Evolutionary conservation across 306 rosid genomes (phyloP), one percentile per base, ranked within the genome.

Genomic region (Dalbergia cochinchinensis): DNA sequence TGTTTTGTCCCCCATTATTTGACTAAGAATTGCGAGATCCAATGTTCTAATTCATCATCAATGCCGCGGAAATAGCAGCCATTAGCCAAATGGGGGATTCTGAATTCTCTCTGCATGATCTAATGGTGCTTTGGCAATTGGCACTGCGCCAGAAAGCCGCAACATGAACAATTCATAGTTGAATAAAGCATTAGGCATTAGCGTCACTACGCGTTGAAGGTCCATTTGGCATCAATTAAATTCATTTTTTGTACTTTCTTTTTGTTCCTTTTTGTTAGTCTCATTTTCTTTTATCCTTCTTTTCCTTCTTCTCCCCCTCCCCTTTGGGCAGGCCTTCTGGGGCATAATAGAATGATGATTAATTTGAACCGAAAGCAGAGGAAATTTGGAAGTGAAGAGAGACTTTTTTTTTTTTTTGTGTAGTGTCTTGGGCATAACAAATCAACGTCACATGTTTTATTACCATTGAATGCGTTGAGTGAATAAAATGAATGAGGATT

Each of bases 41-140:
- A 33, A 8, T 26, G 41, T 48, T 67, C 14, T 53, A 15, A 65
- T n/a, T 70, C 59, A 74, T 59, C 15, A 12, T 33, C 41, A 45
- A 80, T 45, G 44, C 65, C 76, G 86, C 81, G 74, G 54, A 67
- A 82, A 60, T 62, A 65, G 31, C 48, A 70, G n/a, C 44, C 50
- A 66, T 14, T 8, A 26, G 5, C 53, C 69, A 57, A 53, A 11
- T 74, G 63, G 77, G 67, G 69, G 16, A 61, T 26, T 19, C 9
- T 57, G 15, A 5, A 26, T 58, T 61, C 8, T 37, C 41, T 26
- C 31, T 26, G 31, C 12, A 13, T 10, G 5, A 47, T 13, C 19
- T 18, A 53, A 22, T 10, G 54, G 19, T 66, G n/a, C 37, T 78
- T 31, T 69, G n/a, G 37, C 62, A 35, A 8, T 31, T 69, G n/a